Evolutionary conservation across 805 yeast species (phyloP).

Genomic region (Ogataea thermomethanolica): DNA sequence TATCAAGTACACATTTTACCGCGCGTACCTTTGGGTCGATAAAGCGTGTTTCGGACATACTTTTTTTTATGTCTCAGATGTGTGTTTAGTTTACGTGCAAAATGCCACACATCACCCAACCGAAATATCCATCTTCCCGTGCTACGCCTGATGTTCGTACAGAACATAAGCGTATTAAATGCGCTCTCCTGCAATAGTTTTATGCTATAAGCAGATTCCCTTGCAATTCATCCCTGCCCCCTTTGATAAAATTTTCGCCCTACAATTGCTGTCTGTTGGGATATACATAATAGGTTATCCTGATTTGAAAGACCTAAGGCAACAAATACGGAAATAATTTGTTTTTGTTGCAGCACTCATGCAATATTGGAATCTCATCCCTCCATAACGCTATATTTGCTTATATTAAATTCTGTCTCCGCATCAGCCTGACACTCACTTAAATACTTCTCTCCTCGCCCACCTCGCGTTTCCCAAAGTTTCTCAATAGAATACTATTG

Average conservation of each 20-base stretch:
- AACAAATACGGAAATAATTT: slow-evolving; percentile 10
- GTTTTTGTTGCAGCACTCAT: slow-evolving; percentile 6
- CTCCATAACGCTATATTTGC: slow-evolving; percentile 10
- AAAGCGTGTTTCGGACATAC: no score
- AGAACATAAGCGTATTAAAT: no score
- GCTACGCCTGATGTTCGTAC: no score
- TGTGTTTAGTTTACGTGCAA: no score
- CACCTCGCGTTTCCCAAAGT: not conserved
- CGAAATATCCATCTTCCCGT: no score
- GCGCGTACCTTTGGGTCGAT: no score
- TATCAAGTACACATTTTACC: no score
- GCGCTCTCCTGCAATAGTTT: no score
- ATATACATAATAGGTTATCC: not conserved
- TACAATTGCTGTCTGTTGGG: slow-evolving; percentile 1
- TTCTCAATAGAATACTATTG: not conserved
- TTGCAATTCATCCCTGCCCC: not conserved
- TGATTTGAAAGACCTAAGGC: slow-evolving; percentile 3
- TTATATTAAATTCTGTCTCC: slow-evolving; percentile 1
- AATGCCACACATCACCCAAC: no score
- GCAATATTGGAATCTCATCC: slow-evolving; percentile 5
- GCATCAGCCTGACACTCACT: slow-evolving; percentile 2
- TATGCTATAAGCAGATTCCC: no score
- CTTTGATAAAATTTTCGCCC: not conserved
- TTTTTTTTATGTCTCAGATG: no score
- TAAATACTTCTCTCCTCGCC: slow-evolving; percentile 4